Evolutionary conservation across 441 rosid species (phyloP).

Genomic region (Syzygium malaccense): DNA sequence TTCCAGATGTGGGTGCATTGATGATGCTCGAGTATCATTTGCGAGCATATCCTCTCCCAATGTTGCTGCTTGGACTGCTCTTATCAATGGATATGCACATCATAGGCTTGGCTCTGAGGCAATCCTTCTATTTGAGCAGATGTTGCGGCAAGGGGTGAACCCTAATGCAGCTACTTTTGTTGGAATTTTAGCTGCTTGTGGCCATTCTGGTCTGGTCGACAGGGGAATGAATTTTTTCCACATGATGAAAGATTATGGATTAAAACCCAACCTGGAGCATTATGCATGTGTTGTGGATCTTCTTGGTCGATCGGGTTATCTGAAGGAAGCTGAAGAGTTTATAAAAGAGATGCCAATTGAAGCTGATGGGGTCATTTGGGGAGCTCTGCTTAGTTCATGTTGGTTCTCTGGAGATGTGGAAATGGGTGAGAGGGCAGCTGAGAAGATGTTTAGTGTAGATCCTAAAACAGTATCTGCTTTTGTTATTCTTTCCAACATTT

Average conservation of each 20-base stretch:
- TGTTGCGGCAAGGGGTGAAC: constrained; percentile 22
- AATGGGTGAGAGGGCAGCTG: constrained; percentile 42
- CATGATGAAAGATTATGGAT: constrained; percentile 24
- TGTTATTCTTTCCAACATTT: constrained; percentile 41
- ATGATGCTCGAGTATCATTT: constrained; percentile 36
- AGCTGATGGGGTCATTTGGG: constrained; percentile 48
- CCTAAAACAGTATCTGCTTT: constrained; percentile 29
- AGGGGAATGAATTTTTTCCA: constrained; percentile 37
- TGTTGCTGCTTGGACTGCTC: constrained; percentile 54
- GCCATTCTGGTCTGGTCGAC: constrained; percentile 31
- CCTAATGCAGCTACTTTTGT: constrained; percentile 49
- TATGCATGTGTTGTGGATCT: constrained; percentile 49
- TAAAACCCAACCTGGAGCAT: constrained; percentile 35
- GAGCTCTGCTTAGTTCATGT: constrained; percentile 47
- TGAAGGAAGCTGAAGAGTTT: constrained; percentile 47
- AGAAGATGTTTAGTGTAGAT: constrained; percentile 26
- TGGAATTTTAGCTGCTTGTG: constrained; percentile 43
- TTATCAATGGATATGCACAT: constrained; percentile 41
- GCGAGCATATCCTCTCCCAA: constrained; percentile 32
- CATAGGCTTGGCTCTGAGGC: constrained; percentile 45
- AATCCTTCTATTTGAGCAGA: constrained; percentile 27
- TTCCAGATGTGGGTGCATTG: constrained; percentile 38
- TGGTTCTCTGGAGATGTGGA: constrained; percentile 46
- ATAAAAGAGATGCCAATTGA: constrained; percentile 40
- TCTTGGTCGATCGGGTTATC: constrained; percentile 40